phyloP scores from a whole-genome alignment of 169 alveolate species.

The Neospora caninum region DNA sequence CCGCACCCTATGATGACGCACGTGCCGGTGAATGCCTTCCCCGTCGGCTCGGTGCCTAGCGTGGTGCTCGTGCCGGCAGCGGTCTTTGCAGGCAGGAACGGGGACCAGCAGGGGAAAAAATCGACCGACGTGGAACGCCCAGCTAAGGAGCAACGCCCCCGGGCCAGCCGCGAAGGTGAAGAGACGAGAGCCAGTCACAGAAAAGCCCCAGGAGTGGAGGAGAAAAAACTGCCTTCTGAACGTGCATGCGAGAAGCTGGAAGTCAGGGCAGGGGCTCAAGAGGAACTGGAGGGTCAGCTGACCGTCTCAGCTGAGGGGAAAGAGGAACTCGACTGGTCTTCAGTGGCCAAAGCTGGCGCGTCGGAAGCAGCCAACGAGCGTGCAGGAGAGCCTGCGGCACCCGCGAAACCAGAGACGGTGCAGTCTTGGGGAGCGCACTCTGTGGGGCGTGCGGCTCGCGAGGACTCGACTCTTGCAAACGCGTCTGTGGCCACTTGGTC shows the following conservation, averaged over 20 bases:
- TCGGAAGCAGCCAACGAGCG: too few relatives aligned
- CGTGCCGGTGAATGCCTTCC: background rate
- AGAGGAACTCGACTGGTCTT: too few relatives aligned
- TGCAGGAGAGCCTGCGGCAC: too few relatives aligned
- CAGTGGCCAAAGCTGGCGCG: too few relatives aligned
- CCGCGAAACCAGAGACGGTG: too few relatives aligned
- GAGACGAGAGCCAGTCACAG: background rate
- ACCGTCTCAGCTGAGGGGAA: too few relatives aligned
- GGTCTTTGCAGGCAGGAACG: background rate
- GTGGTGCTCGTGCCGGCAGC: background rate
- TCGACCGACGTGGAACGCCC: background rate
- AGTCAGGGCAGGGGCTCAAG: background rate
- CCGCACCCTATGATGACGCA: background rate
- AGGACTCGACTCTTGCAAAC: too few relatives aligned
- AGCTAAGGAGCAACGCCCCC: background rate
- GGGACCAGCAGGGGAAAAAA: background rate
- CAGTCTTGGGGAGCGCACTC: too few relatives aligned
- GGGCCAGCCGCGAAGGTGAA: background rate
- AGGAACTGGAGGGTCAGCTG: background rate
- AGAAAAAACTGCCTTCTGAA: background rate
- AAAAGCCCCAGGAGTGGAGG: background rate
- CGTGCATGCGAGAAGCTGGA: background rate
- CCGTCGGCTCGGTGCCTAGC: background rate
- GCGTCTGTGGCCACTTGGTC: too few relatives aligned
- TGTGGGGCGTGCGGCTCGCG: too few relatives aligned